Conservation (phyloP, 75 land plant genomes). For the Sequoia sempervirens region DNA sequence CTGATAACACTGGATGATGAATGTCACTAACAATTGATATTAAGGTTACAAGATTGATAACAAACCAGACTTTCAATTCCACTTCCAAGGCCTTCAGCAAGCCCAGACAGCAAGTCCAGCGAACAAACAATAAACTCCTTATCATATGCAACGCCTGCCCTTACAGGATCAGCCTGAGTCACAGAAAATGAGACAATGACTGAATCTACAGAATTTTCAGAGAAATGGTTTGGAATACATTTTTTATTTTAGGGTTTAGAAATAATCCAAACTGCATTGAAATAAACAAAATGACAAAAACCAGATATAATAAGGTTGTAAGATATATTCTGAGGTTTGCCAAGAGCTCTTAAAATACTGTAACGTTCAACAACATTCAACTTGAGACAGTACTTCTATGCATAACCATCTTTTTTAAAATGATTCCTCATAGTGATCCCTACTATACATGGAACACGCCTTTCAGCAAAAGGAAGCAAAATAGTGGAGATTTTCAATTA, state of each 20-base stretch:
- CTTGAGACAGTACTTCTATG: not conserved
- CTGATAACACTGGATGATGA: not conserved
- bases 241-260: not conserved
- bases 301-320: not conserved
- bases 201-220: not conserved
- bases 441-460: not conserved
- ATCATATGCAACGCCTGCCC: constrained; percentile 85
- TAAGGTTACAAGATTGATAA: not conserved
- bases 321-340: not conserved
- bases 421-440: not conserved
- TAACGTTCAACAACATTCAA: not conserved
- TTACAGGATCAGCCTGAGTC: constrained; percentile 76
- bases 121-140: constrained; percentile 96
- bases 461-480: not conserved
- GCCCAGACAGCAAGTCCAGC: constrained; percentile 91
- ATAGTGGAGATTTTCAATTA: not conserved
- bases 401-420: not conserved
- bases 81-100: constrained; percentile 94
- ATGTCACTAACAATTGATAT: not conserved
- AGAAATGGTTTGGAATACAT: not conserved
- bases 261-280: not conserved
- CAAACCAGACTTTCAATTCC: constrained; percentile 91
- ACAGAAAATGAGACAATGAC: not conserved
- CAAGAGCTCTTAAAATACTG: too few relatives aligned
- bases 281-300: not conserved